Evolutionary conservation across 2,329 filamentous ascomycete species (phyloP).

Genomic region (Trichoderma gracile): DNA sequence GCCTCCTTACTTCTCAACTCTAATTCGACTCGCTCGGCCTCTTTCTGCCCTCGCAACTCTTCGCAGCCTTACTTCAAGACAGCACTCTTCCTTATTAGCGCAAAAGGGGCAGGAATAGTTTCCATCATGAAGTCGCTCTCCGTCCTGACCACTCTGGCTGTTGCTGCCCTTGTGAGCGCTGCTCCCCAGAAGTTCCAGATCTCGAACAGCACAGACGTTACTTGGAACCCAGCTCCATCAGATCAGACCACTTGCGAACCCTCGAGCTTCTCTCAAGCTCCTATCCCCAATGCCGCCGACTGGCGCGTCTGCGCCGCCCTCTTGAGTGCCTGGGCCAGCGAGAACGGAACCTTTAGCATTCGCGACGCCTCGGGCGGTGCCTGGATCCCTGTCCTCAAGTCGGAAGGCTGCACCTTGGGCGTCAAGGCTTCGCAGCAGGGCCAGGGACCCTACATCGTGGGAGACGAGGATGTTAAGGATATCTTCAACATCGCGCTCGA

Average conservation of each 20-base stretch:
- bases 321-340: slow-evolving; percentile 34
- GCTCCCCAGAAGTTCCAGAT: slow-evolving; percentile 18
- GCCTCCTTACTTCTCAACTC: background rate
- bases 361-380: slow-evolving; percentile 25
- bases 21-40: background rate
- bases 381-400: slow-evolving; percentile 33
- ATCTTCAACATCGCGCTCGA: slow-evolving; percentile 31
- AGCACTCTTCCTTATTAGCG: no score
- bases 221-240: slow-evolving; percentile 33
- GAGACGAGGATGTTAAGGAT: slow-evolving; percentile 32
- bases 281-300: slow-evolving; percentile 33
- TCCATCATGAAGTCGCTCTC: slow-evolving; percentile 14
- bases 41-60: background rate
- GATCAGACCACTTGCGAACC: slow-evolving; percentile 35
- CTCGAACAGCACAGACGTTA: slow-evolving; percentile 29
- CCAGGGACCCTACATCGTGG: slow-evolving; percentile 30
- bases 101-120: background rate
- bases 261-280: slow-evolving; percentile 31
- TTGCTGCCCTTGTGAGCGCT: slow-evolving; percentile 10
- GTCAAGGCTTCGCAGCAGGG: slow-evolving; percentile 31
- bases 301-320: slow-evolving; percentile 38
- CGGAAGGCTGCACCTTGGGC: slow-evolving; percentile 33
- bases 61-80: background rate
- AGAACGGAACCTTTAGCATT: slow-evolving; percentile 38
- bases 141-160: background rate